Base-by-base conservation (phyloP, 139 green algal species). In the Tetradesmus obliquus region DNA sequence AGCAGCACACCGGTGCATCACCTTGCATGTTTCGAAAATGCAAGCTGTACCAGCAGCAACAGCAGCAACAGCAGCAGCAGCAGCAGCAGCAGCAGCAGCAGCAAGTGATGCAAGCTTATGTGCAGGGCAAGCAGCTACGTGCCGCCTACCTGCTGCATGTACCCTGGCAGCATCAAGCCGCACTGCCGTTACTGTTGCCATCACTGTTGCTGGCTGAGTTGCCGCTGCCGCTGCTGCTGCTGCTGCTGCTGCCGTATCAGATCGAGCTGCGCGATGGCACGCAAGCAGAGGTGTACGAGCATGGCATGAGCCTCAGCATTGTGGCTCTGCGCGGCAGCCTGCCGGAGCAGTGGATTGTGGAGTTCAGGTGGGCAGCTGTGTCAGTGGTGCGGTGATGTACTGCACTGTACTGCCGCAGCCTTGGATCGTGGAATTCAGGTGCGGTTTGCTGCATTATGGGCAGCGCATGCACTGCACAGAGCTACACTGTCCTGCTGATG, bases 241-340 rank as follows among this genome's bases (percentile, higher is more conserved):
- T 72, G 66, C 85, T 82, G 51, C 66, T 82, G 85, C 85, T 82
- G 54, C 66, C 51, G 66, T 15, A 79, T 88, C 84, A 95, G 93
- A 81, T 95, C 12, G 57, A 76, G 9, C 79, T 95, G n/a, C 85
- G 82, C 1, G 93, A 95, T 79, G 93, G 93, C 45, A 91, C 24
- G 0, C 20, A 55, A 12, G 90, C 93, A 7, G 82, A 93, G 55
- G 94, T 91, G 2, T 95, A 88, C 24, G 94, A 96, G 76, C 94
- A 96, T 71, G 94, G 94, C 45, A 94, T 96, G 92, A 86, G 58
- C 0, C 81, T 96, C 2, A 71, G 72, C 66, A 96, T 98, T 1
- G 94, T 97, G 5, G 95, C 95, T 1, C 92, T 97, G 82, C 90
- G 94, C 1, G 95, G 95, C n/a, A 95, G 94, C 4, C 88, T 98